phyloP scores from a whole-genome alignment of 495 filamentous ascomycete species.

The Parmelia sp. region DNA sequence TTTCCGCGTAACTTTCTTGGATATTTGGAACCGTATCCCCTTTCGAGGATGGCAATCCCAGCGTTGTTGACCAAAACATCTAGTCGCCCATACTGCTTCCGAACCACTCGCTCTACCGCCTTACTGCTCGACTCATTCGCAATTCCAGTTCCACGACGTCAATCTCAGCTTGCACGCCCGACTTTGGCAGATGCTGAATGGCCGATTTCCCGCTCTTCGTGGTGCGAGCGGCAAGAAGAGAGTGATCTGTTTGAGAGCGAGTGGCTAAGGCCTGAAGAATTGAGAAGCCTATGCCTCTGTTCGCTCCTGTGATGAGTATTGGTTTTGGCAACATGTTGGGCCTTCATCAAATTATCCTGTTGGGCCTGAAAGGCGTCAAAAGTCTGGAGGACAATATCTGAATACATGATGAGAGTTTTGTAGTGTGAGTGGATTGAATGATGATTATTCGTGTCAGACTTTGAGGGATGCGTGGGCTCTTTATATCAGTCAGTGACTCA shows the following conservation, averaged over 20 bases:
- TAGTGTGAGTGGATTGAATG: neutral
- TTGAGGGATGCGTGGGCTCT: neutral
- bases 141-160: slow-evolving; percentile 43
- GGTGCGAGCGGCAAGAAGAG: slow-evolving; percentile 30
- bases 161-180: slow-evolving; percentile 25
- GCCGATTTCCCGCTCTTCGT: slow-evolving; percentile 22
- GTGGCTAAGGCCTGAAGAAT: slow-evolving; percentile 30
- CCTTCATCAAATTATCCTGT: slow-evolving; percentile 6
- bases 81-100: slow-evolving; percentile 32
- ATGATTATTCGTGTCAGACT: neutral
- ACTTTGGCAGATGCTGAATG: slow-evolving; percentile 18
- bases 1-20: slow-evolving; percentile 29
- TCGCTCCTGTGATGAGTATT: slow-evolving; percentile 6
- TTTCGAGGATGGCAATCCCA: slow-evolving; percentile 24
- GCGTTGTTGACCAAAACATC: slow-evolving; percentile 52
- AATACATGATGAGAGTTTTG: slow-evolving; percentile 20
- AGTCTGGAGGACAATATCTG: slow-evolving; percentile 25
- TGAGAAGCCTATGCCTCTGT: slow-evolving; percentile 17
- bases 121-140: slow-evolving; percentile 37
- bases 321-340: slow-evolving; percentile 7
- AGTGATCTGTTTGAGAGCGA: slow-evolving; percentile 24
- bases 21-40: slow-evolving; percentile 5
- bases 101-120: slow-evolving; percentile 36
- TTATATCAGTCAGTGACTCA: neutral
- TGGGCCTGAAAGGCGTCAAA: slow-evolving; percentile 21